These are phyloP conservation scores for Candida peoriensis DNA, from an alignment of 805 yeast genomes.

Conservation along the genomic window DNA sequence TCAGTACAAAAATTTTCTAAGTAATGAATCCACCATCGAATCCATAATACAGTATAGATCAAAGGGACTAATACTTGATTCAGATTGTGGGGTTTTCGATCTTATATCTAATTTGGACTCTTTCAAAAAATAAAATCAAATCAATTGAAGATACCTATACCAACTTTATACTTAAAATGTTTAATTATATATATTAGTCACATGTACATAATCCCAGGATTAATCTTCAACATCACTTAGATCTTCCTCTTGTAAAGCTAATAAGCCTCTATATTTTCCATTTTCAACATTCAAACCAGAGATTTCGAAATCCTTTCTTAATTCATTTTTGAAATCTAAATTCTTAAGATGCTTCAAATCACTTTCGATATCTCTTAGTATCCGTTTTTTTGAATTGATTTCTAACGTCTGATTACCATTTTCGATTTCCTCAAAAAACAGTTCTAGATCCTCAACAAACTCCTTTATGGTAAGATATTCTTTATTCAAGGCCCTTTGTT, in stretches of 20 bases:
- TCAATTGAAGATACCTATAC: too few relatives aligned
- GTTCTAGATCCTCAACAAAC: slow-evolving; percentile 15
- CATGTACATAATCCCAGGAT: too few relatives aligned
- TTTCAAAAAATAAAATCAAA: too few relatives aligned
- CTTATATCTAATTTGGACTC: slow-evolving; percentile 4
- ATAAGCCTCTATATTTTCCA: slow-evolving; percentile 26
- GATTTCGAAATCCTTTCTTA: slow-evolving; percentile 25
- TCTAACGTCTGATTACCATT: slow-evolving; percentile 11
- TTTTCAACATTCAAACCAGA: slow-evolving; percentile 19
- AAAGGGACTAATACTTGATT: slow-evolving; percentile 28
- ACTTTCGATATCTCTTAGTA: slow-evolving; percentile 12
- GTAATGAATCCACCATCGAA: slow-evolving; percentile 38
- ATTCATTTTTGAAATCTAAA: slow-evolving; percentile 10
- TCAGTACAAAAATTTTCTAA: slow-evolving; percentile 29
- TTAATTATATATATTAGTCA: too few relatives aligned
- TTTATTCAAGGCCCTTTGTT: slow-evolving; percentile 5
- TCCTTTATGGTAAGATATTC: slow-evolving; percentile 14
- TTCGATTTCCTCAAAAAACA: slow-evolving; percentile 18
- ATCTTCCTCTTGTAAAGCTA: slow-evolving; percentile 19
- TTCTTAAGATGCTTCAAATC: slow-evolving; percentile 12
- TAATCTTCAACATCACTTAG: slow-evolving; percentile 18
- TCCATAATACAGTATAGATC: slow-evolving; percentile 34
- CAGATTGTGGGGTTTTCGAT: slow-evolving; percentile 29
- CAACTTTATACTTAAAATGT: too few relatives aligned
- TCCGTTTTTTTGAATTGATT: slow-evolving; percentile 12